These are phyloP conservation scores for Mayamaea pseudoterrestris DNA, from an alignment of 108 stramenopile genomes.

Conservation along the genomic window DNA sequence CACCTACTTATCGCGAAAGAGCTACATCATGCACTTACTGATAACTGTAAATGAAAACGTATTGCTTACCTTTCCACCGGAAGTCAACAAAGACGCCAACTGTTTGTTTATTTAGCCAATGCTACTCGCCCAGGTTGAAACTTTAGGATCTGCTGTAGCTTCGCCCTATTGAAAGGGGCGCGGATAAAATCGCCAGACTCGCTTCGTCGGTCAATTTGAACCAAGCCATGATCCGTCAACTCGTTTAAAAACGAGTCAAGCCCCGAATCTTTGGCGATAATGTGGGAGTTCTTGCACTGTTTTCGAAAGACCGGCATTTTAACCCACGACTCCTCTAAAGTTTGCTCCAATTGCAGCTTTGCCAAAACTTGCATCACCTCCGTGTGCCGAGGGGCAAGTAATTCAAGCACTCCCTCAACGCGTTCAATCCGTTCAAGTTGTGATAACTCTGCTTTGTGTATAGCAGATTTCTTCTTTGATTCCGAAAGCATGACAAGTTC, in stretches of 20 bases:
- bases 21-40: too few relatives aligned
- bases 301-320: slow-evolving; percentile 24
- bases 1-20: too few relatives aligned
- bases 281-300: slow-evolving; percentile 33
- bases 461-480: slow-evolving; percentile 6
- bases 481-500: slow-evolving; percentile 24
- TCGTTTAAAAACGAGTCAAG: slow-evolving; percentile 39
- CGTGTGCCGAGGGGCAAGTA: slow-evolving; percentile 42
- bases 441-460: neutral
- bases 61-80: too few relatives aligned
- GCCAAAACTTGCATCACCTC: slow-evolving; percentile 53
- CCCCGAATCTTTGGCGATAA: slow-evolving; percentile 24
- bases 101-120: too few relatives aligned
- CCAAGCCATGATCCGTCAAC: slow-evolving; percentile 43
- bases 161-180: too few relatives aligned
- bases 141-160: too few relatives aligned
- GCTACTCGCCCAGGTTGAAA: too few relatives aligned
- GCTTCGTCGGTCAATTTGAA: too few relatives aligned
- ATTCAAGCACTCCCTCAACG: slow-evolving; percentile 25
- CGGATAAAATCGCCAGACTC: too few relatives aligned
- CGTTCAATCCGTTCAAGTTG: slow-evolving; percentile 12
- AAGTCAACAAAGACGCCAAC: too few relatives aligned
- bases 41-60: too few relatives aligned
- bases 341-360: slow-evolving; percentile 26
- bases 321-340: slow-evolving; percentile 13